Conservation (phyloP, 2,329 filamentous ascomycete species). For the Didymella pinodella region DNA sequence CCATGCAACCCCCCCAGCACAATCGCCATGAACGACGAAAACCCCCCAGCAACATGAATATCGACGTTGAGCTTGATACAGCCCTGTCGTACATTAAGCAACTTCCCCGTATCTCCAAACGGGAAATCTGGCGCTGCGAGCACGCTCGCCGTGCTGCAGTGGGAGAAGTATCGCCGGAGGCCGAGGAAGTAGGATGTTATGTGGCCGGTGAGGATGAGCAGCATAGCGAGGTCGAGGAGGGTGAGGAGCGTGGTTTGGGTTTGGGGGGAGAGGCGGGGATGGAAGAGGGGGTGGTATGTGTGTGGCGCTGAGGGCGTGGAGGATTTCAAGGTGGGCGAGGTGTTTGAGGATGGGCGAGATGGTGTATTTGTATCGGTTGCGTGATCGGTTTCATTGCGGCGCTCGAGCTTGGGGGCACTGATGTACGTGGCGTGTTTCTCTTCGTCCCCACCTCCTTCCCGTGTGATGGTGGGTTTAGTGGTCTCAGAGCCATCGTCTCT, state of each 20-base stretch:
- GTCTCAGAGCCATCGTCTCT: neutral
- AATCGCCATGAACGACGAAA: slow-evolving; percentile 14
- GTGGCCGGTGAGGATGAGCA: slow-evolving; percentile 18
- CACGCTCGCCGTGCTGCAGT: slow-evolving; percentile 10
- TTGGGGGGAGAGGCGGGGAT: neutral
- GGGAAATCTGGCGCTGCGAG: neutral
- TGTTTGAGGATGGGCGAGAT: neutral
- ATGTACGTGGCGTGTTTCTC: neutral
- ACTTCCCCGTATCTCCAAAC: neutral
- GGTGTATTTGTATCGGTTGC: neutral
- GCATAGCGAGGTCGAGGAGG: slow-evolving; percentile 17
- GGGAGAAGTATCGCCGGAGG: slow-evolving; percentile 10
- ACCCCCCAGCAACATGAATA: slow-evolving; percentile 15
- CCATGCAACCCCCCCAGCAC: slow-evolving; percentile 5
- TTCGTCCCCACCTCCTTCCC: neutral
- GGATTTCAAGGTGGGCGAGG: too few species aligned
- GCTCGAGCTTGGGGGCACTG: neutral
- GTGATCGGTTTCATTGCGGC: neutral
- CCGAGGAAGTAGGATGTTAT: slow-evolving; percentile 21
- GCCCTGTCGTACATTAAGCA: slow-evolving; percentile 1
- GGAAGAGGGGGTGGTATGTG: slow-evolving; percentile 14
- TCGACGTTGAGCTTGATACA: slow-evolving; percentile 14
- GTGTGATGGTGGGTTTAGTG: neutral
- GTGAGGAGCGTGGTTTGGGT: slow-evolving; percentile 6
- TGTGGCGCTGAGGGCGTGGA: neutral